Conservation (phyloP, 306 rosid genomes). For the Castanopsis chinensis region DNA sequence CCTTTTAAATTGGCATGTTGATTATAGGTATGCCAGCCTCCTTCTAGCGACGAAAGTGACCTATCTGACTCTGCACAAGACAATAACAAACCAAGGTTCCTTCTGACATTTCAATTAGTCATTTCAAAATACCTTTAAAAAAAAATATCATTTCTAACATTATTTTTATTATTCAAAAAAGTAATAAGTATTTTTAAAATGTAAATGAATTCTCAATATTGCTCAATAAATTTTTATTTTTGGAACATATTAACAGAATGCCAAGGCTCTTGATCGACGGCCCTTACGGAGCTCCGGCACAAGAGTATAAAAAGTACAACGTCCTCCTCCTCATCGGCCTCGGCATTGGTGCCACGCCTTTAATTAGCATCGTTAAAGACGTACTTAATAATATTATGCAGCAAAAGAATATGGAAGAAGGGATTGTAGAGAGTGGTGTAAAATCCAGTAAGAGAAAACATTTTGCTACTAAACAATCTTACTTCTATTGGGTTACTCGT, state of each 20-base stretch:
- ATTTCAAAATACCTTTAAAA: too few relatives aligned
- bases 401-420: conserved; percentile 53
- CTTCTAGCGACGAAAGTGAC: conserved; percentile 66
- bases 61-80: conserved; percentile 62
- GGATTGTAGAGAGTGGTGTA: conserved; percentile 27
- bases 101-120: background rate
- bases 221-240: background rate
- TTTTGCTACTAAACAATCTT: conserved; percentile 68
- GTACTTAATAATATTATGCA: conserved; percentile 75
- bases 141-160: too few relatives aligned
- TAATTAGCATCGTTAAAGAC: conserved; percentile 80
- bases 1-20: too few relatives aligned
- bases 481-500: conserved; percentile 91
- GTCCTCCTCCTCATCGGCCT: conserved; percentile 80
- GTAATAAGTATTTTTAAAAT: too few relatives aligned
- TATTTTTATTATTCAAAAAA: too few relatives aligned
- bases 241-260: conserved; percentile 42
- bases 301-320: conserved; percentile 83
- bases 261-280: conserved; percentile 78
- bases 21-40: conserved; percentile 73
- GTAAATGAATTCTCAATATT: too few relatives aligned
- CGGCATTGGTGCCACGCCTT: conserved; percentile 87
- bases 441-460: conserved; percentile 44
- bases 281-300: conserved; percentile 94
- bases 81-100: conserved; percentile 54